Percentiles rank a stretch among this genome's conserved stretches.
Conservation (phyloP, 805 yeast genomes). For the Metschnikowia kofuensis region DNA sequence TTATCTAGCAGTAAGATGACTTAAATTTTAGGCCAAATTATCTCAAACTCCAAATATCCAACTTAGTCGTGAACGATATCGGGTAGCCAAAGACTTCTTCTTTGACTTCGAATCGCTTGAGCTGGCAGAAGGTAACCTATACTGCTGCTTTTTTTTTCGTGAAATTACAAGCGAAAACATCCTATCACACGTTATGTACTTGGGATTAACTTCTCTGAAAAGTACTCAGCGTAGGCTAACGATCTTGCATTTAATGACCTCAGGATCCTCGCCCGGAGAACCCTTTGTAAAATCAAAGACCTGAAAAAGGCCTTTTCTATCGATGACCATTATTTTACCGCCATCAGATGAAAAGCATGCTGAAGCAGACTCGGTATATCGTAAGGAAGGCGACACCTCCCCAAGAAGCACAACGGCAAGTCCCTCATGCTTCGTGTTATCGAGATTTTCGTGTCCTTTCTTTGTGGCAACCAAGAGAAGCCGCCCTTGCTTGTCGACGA, state of each 20-base stretch:
- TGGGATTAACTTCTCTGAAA: too few species aligned
- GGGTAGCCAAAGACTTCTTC: too few species aligned
- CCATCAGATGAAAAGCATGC: slow-evolving; percentile 77
- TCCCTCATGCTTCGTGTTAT: slow-evolving; percentile 18
- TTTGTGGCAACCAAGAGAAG: slow-evolving; percentile 68
- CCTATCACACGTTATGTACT: too few species aligned
- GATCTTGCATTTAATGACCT: slow-evolving; percentile 65
- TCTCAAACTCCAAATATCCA: too few species aligned
- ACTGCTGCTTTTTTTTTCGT: too few species aligned
- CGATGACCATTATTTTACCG: slow-evolving; percentile 70
- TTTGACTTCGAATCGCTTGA: too few species aligned
- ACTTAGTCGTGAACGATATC: too few species aligned
- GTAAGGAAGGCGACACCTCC: slow-evolving; percentile 72
- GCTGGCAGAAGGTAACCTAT: too few species aligned
- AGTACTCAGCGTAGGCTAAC: slow-evolving; percentile 25
- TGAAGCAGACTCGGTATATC: slow-evolving; percentile 75
- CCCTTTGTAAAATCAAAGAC: slow-evolving; percentile 90
- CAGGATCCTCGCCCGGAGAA: slow-evolving; percentile 61
- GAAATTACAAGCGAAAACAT: too few species aligned
- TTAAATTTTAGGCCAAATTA: too few species aligned
- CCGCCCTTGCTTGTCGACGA: slow-evolving; percentile 73
- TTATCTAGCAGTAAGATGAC: too few species aligned
- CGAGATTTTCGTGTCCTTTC: slow-evolving; percentile 25
- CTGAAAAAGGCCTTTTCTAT: slow-evolving; percentile 75
- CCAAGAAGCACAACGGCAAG: slow-evolving; percentile 67